These are phyloP conservation scores for Ophiostoma sp. DNA, from an alignment of 2,329 filamentous ascomycete genomes.

Conservation along the genomic window DNA sequence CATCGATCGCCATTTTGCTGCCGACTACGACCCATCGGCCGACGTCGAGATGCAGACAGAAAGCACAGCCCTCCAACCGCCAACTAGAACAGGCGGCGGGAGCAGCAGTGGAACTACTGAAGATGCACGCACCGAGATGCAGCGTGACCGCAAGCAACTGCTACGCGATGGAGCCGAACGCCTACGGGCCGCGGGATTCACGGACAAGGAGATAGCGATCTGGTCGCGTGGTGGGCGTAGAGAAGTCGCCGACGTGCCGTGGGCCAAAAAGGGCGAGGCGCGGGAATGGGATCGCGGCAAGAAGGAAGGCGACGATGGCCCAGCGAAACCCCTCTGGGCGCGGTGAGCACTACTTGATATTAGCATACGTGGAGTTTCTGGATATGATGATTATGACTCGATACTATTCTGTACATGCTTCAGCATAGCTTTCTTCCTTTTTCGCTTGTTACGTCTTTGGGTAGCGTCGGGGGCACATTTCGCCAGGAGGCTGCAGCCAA, in stretches of 20 bases:
- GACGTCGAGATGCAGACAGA: conserved; percentile 15
- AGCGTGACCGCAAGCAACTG: conserved; percentile 68
- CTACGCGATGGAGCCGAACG: conserved; percentile 69
- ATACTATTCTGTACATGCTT: no score
- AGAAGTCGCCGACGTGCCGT: conserved; percentile 41
- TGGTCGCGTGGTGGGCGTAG: conserved; percentile 59
- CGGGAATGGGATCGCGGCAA: conserved; percentile 58
- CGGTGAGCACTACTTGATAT: neutral
- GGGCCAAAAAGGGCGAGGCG: conserved; percentile 63
- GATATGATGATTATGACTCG: no score
- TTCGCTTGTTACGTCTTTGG: no score
- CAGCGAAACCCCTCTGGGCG: conserved; percentile 25
- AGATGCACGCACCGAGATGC: conserved; percentile 23
- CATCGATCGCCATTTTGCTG: conserved; percentile 25
- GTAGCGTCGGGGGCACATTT: no score
- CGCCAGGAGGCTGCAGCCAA: no score
- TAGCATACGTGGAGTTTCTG: neutral
- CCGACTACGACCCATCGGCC: conserved; percentile 23
- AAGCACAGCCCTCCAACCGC: neutral
- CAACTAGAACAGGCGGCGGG: neutral
- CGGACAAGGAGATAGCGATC: conserved; percentile 63
- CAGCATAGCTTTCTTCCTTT: neutral
- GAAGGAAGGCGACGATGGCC: conserved; percentile 24
- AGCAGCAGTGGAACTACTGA: conserved; percentile 2
- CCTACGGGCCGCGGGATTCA: conserved; percentile 71